Evolutionary conservation across 352 stramenopile genomes (phyloP).

Genomic region (Nothophytophthora sp.): DNA sequence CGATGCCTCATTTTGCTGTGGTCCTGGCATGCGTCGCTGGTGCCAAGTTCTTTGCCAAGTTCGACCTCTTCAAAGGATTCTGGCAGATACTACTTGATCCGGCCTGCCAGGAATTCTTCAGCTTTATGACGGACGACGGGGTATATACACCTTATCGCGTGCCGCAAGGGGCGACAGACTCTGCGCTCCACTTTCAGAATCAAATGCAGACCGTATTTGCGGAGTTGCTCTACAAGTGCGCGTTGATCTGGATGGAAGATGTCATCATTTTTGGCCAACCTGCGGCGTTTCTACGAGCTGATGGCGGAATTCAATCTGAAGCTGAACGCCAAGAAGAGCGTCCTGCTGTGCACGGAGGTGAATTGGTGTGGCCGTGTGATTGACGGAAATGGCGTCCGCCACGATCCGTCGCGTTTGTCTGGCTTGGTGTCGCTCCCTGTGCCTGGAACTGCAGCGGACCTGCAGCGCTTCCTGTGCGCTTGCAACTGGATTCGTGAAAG

Average conservation of each 20-base stretch:
- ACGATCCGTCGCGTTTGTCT: constrained; percentile 12
- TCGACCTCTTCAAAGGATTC: constrained; percentile 27
- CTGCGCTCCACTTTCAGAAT: constrained; percentile 12
- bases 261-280: constrained; percentile 4
- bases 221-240: constrained; percentile 14
- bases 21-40: constrained; percentile 1
- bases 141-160: constrained; percentile 15
- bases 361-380: constrained; percentile 24
- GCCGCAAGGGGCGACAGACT: constrained; percentile 3
- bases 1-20: constrained; percentile 2
- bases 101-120: constrained; percentile 15
- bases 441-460: constrained; percentile 8
- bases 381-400: constrained; percentile 7
- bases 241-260: constrained; percentile 25
- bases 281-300: constrained; percentile 9
- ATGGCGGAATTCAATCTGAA: constrained; percentile 16
- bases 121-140: constrained; percentile 25
- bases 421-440: not conserved
- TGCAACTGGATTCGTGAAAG: constrained; percentile 17
- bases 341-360: constrained; percentile 4
- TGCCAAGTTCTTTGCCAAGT: constrained; percentile 4
- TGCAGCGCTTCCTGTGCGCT: constrained; percentile 29
- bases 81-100: constrained; percentile 12
- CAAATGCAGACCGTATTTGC: constrained; percentile 13
- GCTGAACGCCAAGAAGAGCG: constrained; percentile 15